phyloP scores from a whole-genome alignment of 2,329 filamentous ascomycete genomes.

The Pseudonectria foliicola region DNA sequence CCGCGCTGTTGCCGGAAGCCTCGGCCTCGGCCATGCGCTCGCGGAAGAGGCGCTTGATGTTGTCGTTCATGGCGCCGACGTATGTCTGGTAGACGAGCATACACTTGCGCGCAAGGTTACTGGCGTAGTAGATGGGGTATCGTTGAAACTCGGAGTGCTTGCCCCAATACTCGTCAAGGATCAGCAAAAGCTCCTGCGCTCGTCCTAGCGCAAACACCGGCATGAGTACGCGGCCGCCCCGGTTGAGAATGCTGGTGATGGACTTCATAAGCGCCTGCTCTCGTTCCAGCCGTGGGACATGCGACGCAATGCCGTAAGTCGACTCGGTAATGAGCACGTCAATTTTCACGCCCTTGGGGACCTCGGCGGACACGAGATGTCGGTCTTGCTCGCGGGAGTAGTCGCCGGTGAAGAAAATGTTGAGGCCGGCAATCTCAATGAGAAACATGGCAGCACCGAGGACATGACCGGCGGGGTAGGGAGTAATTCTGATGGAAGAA shows the following conservation, averaged over 20 bases:
- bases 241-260: constrained; percentile 83
- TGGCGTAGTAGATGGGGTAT: constrained; percentile 94
- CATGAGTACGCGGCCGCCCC: constrained; percentile 86
- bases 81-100: constrained; percentile 99
- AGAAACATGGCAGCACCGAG: constrained; percentile 97
- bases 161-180: constrained; percentile 94
- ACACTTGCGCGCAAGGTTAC: constrained; percentile 88
- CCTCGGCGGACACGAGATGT: constrained; percentile 88
- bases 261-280: constrained; percentile 94
- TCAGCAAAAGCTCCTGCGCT: constrained; percentile 88
- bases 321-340: constrained; percentile 97
- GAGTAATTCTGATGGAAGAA: constrained; percentile 91
- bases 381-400: constrained; percentile 94
- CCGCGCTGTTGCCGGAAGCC: constrained; percentile 63
- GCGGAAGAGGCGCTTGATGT: constrained; percentile 91
- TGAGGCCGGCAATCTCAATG: constrained; percentile 92
- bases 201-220: constrained; percentile 92
- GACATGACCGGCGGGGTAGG: constrained; percentile 96
- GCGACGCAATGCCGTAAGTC: constrained; percentile 91
- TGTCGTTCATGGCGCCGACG: constrained; percentile 97
- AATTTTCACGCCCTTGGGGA: constrained; percentile 82
- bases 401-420: constrained; percentile 95
- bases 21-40: constrained; percentile 89
- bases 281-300: constrained; percentile 82
- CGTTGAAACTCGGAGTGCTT: constrained; percentile 84